phyloP scores from a whole-genome alignment of 2,329 filamentous ascomycete species.

The Talaromyces pinophilus region DNA sequence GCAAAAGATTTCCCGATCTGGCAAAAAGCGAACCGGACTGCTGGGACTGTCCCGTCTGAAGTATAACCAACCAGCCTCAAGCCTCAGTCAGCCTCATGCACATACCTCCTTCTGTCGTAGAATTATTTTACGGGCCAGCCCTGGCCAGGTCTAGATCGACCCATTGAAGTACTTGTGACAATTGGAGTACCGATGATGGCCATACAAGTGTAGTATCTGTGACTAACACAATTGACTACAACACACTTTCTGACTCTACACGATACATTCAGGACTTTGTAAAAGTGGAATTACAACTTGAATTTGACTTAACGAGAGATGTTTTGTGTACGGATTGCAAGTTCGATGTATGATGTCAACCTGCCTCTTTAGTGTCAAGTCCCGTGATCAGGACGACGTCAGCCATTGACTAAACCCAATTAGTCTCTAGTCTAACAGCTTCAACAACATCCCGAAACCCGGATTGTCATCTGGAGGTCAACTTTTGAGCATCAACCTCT shows the following conservation, averaged over 20 bases:
- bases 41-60: slow-evolving; percentile 5
- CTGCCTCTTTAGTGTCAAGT: slow-evolving; percentile 16
- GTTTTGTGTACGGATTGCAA: background rate
- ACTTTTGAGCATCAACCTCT: background rate
- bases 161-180: background rate
- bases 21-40: background rate
- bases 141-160: background rate
- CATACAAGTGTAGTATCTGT: background rate
- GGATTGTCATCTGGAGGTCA: slow-evolving; percentile 1
- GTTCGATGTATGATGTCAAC: slow-evolving; percentile 21
- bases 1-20: background rate
- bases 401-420: slow-evolving; percentile 1
- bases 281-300: background rate
- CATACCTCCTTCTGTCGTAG: background rate
- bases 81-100: background rate
- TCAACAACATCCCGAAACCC: slow-evolving; percentile 6
- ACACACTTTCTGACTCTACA: background rate
- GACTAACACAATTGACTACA: background rate
- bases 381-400: slow-evolving; percentile 10
- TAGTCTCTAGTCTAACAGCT: slow-evolving; percentile 11
- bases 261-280: background rate
- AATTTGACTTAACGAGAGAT: background rate
- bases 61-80: background rate
- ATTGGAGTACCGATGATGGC: background rate
- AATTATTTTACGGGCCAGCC: background rate